phyloP scores from a whole-genome alignment of 495 filamentous ascomycete species.

The Barbatosphaeria neglecta region DNA sequence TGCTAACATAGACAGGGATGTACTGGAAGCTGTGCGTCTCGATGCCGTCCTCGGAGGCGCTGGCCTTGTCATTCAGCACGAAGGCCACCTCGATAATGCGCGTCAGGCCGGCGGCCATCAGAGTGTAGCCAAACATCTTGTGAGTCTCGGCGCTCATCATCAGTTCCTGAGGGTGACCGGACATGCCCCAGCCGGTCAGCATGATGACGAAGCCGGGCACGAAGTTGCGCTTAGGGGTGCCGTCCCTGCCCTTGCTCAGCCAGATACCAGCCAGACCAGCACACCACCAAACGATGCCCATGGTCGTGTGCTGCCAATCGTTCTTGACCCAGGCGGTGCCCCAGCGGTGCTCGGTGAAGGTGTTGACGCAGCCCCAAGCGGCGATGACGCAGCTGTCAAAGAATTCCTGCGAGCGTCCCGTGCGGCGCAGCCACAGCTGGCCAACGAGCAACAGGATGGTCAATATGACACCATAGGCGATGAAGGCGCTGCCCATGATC shows the following conservation, averaged over 20 bases:
- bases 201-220: slow-evolving; percentile 84
- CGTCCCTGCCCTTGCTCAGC: slow-evolving; percentile 72
- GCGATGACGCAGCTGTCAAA: slow-evolving; percentile 88
- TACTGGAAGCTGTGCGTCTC: slow-evolving; percentile 86
- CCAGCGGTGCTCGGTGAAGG: slow-evolving; percentile 96
- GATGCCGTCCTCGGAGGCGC: slow-evolving; percentile 39
- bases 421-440: slow-evolving; percentile 73
- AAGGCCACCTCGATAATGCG: slow-evolving; percentile 89
- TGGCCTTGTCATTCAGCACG: slow-evolving; percentile 58
- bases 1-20: slow-evolving; percentile 79
- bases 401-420: slow-evolving; percentile 89
- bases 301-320: slow-evolving; percentile 92
- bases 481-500: slow-evolving; percentile 96
- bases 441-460: slow-evolving; percentile 81
- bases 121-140: slow-evolving; percentile 83
- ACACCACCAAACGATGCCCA: slow-evolving; percentile 97
- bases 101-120: slow-evolving; percentile 79
- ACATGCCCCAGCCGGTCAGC: slow-evolving; percentile 92
- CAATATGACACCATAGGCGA: slow-evolving; percentile 81
- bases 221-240: slow-evolving; percentile 81
- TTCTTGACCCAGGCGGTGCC: slow-evolving; percentile 82
- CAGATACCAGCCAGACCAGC: slow-evolving; percentile 87
- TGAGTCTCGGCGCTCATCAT: slow-evolving; percentile 83
- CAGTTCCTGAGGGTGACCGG: slow-evolving; percentile 71
- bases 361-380: slow-evolving; percentile 92